These are phyloP conservation scores for Tuber microsphaerosporum DNA, from an alignment of 495 filamentous ascomycete species.

Conservation along the genomic window DNA sequence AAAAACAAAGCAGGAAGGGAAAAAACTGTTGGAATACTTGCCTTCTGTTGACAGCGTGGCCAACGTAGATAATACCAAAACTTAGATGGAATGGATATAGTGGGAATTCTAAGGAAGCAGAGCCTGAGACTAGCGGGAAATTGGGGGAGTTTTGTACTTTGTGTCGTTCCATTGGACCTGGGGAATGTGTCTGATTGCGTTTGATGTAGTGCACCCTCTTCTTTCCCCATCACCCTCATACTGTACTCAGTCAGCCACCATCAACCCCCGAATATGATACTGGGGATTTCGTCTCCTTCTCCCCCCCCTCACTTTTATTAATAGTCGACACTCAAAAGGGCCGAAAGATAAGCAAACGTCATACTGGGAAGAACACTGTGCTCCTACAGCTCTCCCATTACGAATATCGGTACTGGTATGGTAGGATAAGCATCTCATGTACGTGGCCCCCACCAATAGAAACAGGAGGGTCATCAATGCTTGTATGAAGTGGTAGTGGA, in stretches of 20 bases:
- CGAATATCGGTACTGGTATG: neutral
- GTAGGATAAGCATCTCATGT: neutral
- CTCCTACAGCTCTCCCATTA: neutral
- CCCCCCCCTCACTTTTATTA: neutral
- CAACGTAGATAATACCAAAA: neutral
- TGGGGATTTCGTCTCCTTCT: neutral
- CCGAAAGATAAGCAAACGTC: neutral
- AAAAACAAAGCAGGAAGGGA: neutral
- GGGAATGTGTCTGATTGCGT: neutral
- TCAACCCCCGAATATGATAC: neutral
- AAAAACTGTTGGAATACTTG: neutral
- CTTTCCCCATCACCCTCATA: neutral
- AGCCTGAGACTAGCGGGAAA: neutral
- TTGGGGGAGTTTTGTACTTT: slow-evolving; percentile 1
- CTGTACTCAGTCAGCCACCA: neutral
- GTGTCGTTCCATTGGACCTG: neutral
- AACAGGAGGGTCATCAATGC: neutral
- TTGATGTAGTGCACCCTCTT: neutral
- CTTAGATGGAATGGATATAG: neutral
- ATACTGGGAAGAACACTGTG: neutral
- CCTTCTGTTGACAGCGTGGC: neutral
- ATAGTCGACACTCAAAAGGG: neutral
- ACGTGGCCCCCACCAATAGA: neutral
- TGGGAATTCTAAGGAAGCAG: neutral
- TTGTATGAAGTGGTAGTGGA: neutral